Percentiles rank a stretch among this genome's conserved stretches.
phyloP scores from a whole-genome alignment of 2,329 filamentous ascomycete species.

The Exophiala dermatitidis region DNA sequence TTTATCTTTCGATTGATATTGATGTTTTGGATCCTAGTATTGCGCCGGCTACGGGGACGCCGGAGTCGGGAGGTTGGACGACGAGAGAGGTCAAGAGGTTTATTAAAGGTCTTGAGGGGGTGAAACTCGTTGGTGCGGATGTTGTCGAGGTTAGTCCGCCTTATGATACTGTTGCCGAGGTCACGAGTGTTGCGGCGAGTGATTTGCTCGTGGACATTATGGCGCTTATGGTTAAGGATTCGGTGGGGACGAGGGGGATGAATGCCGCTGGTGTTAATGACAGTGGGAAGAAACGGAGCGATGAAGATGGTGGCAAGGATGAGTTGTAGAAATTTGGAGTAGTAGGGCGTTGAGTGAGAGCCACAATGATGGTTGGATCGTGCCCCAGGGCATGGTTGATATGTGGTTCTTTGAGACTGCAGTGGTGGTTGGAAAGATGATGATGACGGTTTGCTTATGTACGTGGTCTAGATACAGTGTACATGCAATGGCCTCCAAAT shows the following conservation, averaged over 20 bases:
- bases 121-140: constrained; percentile 28
- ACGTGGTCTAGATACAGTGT: too few relatives aligned
- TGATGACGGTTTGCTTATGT: too few relatives aligned
- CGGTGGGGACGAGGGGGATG: background rate
- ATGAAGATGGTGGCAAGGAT: constrained; percentile 9
- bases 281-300: background rate
- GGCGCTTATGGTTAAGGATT: constrained; percentile 29
- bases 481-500: too few relatives aligned
- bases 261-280: too few relatives aligned
- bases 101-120: constrained; percentile 25
- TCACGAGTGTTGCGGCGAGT: constrained; percentile 29
- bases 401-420: too few relatives aligned
- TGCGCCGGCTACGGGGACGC: constrained; percentile 31
- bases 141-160: constrained; percentile 28
- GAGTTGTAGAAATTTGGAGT: constrained; percentile 5
- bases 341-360: background rate
- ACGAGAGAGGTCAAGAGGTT: constrained; percentile 26
- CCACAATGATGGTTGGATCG: too few relatives aligned
- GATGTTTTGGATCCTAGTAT: constrained; percentile 32
- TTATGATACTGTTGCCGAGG: constrained; percentile 28
- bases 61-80: constrained; percentile 28
- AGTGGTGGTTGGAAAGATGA: too few relatives aligned
- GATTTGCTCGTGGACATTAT: constrained; percentile 30
- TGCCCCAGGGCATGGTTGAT: too few relatives aligned
- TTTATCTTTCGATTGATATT: constrained; percentile 33